Evolutionary conservation across 108 stramenopile species (phyloP), one percentile per base, ranked within the genome.

Genomic region (Skeletonema grethae): DNA sequence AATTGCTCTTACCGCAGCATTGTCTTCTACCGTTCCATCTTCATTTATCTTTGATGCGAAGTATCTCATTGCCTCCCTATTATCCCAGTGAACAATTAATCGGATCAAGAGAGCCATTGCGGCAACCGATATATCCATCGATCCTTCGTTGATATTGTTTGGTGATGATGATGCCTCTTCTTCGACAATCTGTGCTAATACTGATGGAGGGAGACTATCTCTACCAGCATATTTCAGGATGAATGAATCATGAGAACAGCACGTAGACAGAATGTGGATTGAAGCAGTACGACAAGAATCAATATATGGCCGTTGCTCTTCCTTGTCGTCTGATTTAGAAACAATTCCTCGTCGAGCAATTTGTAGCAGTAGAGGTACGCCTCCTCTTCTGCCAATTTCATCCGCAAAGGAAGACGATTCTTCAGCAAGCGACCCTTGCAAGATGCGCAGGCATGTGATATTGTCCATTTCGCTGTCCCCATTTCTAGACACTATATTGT

Each of bases 81-180:
- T 82, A 78, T 95, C 87, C 61, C 84, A 77, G 65, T 92, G 89
- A 43, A 92, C 74, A 53, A 92, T 84, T 2, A 90, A 66, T 10
- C 91, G 79, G 10, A 90, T 55, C 60, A 73, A 77, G 35, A 92
- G 65, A n/a, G 91, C 88, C 72, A 93, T 69, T 25, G 80, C 50
- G 20, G 82, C 86, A 18, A 87, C 63, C 24, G 80, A 68, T 2
- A 85, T 62, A 62, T 88, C 79, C 1, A 61, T n/a, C n/a, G 67
- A 76, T 57, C 83, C 75, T 7, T 66, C 65, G n/a, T 61, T 34
- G 29, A 53, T 39, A 16, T 73, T 38, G 53, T 43, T 31, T 8
- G 63, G 69, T 43, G 86, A 73, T 43, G 85, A 38, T 38, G 58
- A 61, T 9, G 41, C 65, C 63, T 93, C 87, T 36, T 86, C 70